phyloP scores from a whole-genome alignment of 2,329 filamentous ascomycete genomes.

The Fusarium napiforme region DNA sequence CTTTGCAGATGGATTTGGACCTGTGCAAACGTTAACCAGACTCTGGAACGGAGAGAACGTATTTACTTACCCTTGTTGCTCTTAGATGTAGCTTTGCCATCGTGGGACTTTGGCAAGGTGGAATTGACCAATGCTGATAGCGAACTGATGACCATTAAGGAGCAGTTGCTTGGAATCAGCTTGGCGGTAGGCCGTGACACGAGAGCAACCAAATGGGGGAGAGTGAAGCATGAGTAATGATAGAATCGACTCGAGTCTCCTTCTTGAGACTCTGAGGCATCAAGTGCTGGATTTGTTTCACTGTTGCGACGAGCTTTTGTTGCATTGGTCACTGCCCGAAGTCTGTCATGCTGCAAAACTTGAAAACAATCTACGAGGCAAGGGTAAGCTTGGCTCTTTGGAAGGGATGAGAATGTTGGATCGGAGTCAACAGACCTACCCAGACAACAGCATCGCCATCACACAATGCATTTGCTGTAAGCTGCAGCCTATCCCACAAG shows the following conservation, averaged over 20 bases:
- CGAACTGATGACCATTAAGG: slow-evolving; percentile 80
- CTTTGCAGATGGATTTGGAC: slow-evolving; percentile 53
- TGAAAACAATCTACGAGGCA: slow-evolving; percentile 60
- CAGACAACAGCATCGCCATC: slow-evolving; percentile 76
- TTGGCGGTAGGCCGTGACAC: slow-evolving; percentile 72
- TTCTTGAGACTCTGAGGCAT: slow-evolving; percentile 23
- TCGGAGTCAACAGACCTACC: slow-evolving; percentile 73
- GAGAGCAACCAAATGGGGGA: slow-evolving; percentile 80
- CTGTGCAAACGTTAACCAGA: slow-evolving; percentile 41
- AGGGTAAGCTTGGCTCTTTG: slow-evolving; percentile 11
- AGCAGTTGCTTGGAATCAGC: slow-evolving; percentile 71
- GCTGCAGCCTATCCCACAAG: slow-evolving; percentile 70
- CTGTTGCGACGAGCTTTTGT: slow-evolving; percentile 18
- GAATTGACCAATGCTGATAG: slow-evolving; percentile 80
- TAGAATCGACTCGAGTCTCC: slow-evolving; percentile 51
- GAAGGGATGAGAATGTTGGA: not conserved
- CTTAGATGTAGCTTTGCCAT: slow-evolving; percentile 52
- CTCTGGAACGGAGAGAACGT: slow-evolving; percentile 8
- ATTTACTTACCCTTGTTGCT: slow-evolving; percentile 52
- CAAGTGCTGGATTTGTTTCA: slow-evolving; percentile 7
- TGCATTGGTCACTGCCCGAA: slow-evolving; percentile 43
- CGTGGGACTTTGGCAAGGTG: slow-evolving; percentile 74
- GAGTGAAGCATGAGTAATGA: slow-evolving; percentile 65
- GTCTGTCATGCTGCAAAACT: slow-evolving; percentile 46
- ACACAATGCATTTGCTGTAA: slow-evolving; percentile 71